Evolutionary conservation across 371 early-diverging fungal species (phyloP).

Genomic region (Mucor velutinosus): DNA sequence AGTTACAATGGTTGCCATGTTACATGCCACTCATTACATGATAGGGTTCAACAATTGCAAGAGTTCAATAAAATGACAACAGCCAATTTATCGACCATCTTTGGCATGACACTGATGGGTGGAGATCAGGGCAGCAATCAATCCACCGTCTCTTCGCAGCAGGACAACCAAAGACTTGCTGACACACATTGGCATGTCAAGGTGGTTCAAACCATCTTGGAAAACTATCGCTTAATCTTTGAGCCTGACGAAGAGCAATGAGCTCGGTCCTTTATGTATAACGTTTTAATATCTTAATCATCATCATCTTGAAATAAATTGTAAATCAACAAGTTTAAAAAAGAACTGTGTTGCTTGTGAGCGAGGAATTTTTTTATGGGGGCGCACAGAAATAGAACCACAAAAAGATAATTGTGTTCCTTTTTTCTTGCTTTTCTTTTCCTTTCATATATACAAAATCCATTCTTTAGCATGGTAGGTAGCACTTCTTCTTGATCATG

Average conservation of each 20-base stretch:
- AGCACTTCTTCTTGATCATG: no score
- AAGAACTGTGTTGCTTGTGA: background rate
- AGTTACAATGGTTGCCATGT: no score
- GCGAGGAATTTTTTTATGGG: background rate
- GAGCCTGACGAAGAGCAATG: slow-evolving; percentile 53
- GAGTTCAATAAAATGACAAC: slow-evolving; percentile 85
- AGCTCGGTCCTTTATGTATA: background rate
- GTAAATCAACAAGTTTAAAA: no score
- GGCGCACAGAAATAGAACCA: background rate
- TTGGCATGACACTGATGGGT: slow-evolving; percentile 88
- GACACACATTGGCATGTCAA: slow-evolving; percentile 63
- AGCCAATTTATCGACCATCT: slow-evolving; percentile 84
- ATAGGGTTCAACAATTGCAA: slow-evolving; percentile 75
- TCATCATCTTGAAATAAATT: no score
- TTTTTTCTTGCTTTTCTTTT: background rate
- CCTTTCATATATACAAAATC: background rate
- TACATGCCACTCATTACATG: no score
- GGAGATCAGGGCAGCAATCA: slow-evolving; percentile 29
- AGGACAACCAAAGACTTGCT: slow-evolving; percentile 45
- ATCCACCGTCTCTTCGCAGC: slow-evolving; percentile 20
- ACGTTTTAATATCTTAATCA: background rate
- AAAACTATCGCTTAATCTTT: slow-evolving; percentile 62
- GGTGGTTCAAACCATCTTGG: slow-evolving; percentile 64
- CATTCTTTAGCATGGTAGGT: background rate
- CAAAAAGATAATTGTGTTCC: background rate